Base-by-base conservation (phyloP, 495 filamentous ascomycete genomes). In the Aspergillus funiculosus region DNA sequence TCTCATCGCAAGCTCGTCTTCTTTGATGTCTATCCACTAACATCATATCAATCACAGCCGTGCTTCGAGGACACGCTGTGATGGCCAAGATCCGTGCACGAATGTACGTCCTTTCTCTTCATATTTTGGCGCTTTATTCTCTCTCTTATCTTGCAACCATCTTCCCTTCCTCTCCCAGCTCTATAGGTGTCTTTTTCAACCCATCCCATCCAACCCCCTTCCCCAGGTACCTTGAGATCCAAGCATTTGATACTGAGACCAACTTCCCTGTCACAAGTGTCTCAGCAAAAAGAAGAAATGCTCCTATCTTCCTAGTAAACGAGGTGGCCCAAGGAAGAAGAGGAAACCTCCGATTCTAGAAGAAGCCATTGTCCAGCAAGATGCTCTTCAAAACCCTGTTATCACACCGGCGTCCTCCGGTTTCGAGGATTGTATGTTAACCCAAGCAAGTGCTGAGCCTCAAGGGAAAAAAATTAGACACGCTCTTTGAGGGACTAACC, bases 31-130 rank as follows among this genome's bases (percentile, higher is more conserved):
- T 29, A 21, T 17, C 28, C 20, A 43, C 43, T 52, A 43, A 46
- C 48, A 25, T n/a, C n/a, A n/a, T 17, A 31, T 39, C 48, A 43
- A 47, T 46, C 40, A 50, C 41, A 79, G 77, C 60, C 76, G 77
- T 51, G 69, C 74, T 30, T 79, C 77, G 13, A 63, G 77, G 46
- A 79, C 73, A 41, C 71, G 77, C 51, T 81, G 78, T 58, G 75
- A 77, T 57, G 76, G 76, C 29, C 71, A 77, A 46, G 67, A 71
- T 50, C 72, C 74, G 20, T 80, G 76, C 54, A 62, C 68, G 18
- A 80, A 75, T 61, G 77, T 80, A 71, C 43, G 72, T 68, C 25
- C 22, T 34, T 11, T 28, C 41, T 39, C 17, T 43, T 22, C 18
- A 3, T 27, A 19, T 38, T 20, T 43, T 48, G 4, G 24, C 27